Evolutionary conservation across 169 alveolate species (phyloP).

Genomic region (Plasmodium knowlesi): DNA sequence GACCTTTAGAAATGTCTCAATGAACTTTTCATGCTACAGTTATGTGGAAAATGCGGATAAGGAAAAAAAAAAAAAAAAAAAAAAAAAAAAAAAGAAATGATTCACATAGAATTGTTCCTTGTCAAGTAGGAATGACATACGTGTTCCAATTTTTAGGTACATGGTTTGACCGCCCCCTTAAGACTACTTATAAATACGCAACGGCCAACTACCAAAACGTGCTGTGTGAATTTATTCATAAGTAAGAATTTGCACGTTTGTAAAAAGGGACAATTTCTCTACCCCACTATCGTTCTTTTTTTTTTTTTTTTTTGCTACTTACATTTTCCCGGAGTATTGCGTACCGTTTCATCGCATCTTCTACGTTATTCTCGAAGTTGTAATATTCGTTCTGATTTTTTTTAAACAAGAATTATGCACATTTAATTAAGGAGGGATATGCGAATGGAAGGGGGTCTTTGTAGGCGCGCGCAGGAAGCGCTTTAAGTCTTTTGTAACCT

Average conservation of each 20-base stretch:
- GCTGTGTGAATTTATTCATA: background rate
- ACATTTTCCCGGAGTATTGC: conserved; percentile 58
- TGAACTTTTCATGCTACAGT: conserved; percentile 62
- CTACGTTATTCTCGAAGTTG: conserved; percentile 26
- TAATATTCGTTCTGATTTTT: conserved; percentile 45
- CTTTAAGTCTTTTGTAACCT: conserved; percentile 17
- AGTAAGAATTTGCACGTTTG: background rate
- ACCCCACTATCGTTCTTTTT: background rate
- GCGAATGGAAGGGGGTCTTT: background rate
- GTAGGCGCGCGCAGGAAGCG: background rate
- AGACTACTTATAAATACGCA: background rate
- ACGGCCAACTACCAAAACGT: background rate
- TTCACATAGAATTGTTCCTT: background rate
- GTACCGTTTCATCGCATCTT: conserved; percentile 33
- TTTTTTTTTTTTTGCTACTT: background rate
- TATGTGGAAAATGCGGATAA: background rate
- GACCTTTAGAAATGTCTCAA: conserved; percentile 68
- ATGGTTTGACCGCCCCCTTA: background rate
- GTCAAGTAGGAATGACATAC: background rate
- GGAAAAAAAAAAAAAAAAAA: conserved; percentile 3
- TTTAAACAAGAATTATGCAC: background rate
- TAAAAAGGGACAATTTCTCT: background rate
- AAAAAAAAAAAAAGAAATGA: conserved; percentile 8
- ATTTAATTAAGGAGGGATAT: background rate
- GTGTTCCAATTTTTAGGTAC: background rate